Percentiles rank a stretch among this genome's conserved stretches.
phyloP scores from a whole-genome alignment of 129 eudicot species.

The Artemisia argyi region DNA sequence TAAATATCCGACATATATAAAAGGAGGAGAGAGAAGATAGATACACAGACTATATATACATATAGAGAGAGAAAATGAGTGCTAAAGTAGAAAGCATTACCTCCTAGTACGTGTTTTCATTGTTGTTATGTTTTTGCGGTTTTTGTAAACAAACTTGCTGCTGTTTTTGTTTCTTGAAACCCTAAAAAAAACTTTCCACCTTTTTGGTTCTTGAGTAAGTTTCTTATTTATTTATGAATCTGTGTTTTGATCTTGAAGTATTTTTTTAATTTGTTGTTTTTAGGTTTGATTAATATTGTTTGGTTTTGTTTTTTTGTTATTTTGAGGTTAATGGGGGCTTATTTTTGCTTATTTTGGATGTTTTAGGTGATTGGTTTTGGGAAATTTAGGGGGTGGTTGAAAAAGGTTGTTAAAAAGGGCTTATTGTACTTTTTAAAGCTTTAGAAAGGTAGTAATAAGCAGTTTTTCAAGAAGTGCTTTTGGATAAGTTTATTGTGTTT shows the following conservation, averaged over 20 bases:
- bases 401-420: no score
- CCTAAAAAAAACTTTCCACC: background rate
- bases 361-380: background rate
- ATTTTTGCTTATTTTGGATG: no score
- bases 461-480: no score
- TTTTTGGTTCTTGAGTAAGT: background rate
- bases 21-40: no score
- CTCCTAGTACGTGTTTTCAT: slow-evolving; percentile 8
- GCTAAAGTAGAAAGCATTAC: slow-evolving; percentile 21
- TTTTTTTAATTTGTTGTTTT: background rate
- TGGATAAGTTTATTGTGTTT: no score
- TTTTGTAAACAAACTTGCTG: slow-evolving; percentile 19
- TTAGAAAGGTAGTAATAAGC: no score
- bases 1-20: no score
- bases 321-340: slow-evolving; percentile 5
- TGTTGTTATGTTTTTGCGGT: slow-evolving; percentile 6
- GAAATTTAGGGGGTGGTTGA: background rate
- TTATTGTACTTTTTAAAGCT: no score
- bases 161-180: background rate
- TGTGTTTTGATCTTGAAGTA: background rate
- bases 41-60: no score
- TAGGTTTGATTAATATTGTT: slow-evolving; percentile 1
- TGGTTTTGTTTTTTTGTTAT: slow-evolving; percentile 18
- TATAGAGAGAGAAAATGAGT: background rate
- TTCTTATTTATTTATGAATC: background rate